Percentiles rank a stretch among this genome's conserved stretches.
phyloP scores from a whole-genome alignment of 1,139 yeast species.

The Candida neerlandica region DNA sequence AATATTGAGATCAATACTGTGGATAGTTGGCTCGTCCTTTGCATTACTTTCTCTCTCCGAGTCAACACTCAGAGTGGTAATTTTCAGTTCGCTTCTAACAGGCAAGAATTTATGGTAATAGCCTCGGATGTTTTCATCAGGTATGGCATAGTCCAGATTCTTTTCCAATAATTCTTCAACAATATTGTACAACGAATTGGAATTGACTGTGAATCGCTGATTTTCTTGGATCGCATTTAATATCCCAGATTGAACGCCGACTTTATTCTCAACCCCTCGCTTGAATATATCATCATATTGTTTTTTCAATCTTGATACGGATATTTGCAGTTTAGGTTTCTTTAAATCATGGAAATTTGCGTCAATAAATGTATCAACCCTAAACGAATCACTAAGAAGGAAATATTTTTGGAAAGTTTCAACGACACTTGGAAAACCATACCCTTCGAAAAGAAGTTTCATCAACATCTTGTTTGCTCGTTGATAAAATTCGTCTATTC shows the following conservation, averaged over 20 bases:
- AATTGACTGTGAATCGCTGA: conserved; percentile 34
- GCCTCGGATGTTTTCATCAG: conserved; percentile 24
- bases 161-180: conserved; percentile 67
- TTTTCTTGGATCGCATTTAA: conserved; percentile 22
- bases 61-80: conserved; percentile 1
- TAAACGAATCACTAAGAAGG: conserved; percentile 48
- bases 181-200: conserved; percentile 53
- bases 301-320: conserved; percentile 32
- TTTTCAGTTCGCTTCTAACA: neutral
- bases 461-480: conserved; percentile 69
- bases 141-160: conserved; percentile 54
- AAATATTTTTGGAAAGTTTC: conserved; percentile 55
- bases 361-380: conserved; percentile 50
- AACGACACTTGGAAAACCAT: conserved; percentile 51
- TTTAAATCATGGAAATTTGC: conserved; percentile 37
- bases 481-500: conserved; percentile 62
- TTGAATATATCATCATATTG: conserved; percentile 24
- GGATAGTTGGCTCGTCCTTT: conserved; percentile 23
- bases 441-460: conserved; percentile 63
- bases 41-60: neutral
- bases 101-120: conserved; percentile 3
- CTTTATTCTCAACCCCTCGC: conserved; percentile 8
- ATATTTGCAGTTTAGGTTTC: conserved; percentile 33
- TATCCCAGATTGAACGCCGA: conserved; percentile 18
- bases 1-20: conserved; percentile 62